These are phyloP conservation scores for Phytophthora uliginosa DNA, from an alignment of 352 stramenopile genomes.

Conservation along the genomic window DNA sequence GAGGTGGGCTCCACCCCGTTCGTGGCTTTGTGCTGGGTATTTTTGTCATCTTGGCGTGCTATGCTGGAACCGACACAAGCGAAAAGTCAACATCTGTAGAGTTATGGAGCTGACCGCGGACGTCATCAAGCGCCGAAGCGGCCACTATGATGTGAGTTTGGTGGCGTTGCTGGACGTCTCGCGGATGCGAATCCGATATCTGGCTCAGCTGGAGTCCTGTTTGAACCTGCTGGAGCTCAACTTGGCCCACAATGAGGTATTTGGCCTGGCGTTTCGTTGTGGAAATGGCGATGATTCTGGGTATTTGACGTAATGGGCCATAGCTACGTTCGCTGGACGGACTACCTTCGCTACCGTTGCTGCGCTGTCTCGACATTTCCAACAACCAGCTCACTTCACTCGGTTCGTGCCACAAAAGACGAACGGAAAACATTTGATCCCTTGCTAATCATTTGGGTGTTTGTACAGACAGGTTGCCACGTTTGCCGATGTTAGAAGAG, in stretches of 20 bases:
- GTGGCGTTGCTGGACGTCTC: conserved; percentile 77
- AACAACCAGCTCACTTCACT: conserved; percentile 59
- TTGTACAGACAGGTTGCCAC: conserved; percentile 50
- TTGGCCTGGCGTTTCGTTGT: not conserved
- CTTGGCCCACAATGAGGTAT: conserved; percentile 64
- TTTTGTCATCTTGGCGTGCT: conserved; percentile 1
- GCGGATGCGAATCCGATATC: conserved; percentile 38
- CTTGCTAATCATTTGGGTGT: not conserved
- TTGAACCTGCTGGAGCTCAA: conserved; percentile 68
- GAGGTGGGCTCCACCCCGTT: not conserved
- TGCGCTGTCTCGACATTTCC: conserved; percentile 61
- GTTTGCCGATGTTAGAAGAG: conserved; percentile 59
- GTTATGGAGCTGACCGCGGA: conserved; percentile 73
- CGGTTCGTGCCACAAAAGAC: conserved; percentile 32
- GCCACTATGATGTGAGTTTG: conserved; percentile 80
- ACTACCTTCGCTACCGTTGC: conserved; percentile 49
- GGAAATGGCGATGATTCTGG: not conserved
- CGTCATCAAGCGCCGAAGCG: conserved; percentile 76
- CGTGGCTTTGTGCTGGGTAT: conserved; percentile 11
- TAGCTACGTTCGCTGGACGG: conserved; percentile 60
- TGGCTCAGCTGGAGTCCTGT: conserved; percentile 59
- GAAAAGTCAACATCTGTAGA: not conserved
- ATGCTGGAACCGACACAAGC: not conserved
- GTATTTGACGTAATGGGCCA: not conserved
- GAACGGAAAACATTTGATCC: not conserved